phyloP scores from a whole-genome alignment of 179 eudicot genomes.

The Corrigiola litoralis region DNA sequence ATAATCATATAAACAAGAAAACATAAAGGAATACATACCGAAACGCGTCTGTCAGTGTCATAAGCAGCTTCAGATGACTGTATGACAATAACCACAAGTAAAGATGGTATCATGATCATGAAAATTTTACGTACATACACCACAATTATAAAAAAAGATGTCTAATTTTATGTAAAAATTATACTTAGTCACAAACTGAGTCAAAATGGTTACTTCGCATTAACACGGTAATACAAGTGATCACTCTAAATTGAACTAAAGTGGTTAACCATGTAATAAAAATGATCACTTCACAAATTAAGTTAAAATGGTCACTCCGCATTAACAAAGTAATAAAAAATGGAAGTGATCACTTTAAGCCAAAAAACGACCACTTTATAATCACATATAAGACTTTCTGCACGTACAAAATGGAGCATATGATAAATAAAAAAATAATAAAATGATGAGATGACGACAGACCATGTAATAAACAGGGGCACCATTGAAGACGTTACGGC shows the following conservation, averaged over 20 bases:
- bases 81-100: background rate
- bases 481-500: slow-evolving; percentile 40
- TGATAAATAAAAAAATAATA: background rate
- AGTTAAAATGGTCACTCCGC: too few relatives aligned
- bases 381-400: too few relatives aligned
- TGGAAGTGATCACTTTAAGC: background rate
- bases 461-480: slow-evolving; percentile 61
- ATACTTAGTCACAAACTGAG: too few relatives aligned
- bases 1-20: background rate
- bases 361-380: too few relatives aligned
- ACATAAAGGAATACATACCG: slow-evolving; percentile 32
- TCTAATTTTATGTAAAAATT: too few relatives aligned
- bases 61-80: slow-evolving; percentile 69
- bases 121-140: too few relatives aligned
- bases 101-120: background rate
- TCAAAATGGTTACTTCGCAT: too few relatives aligned
- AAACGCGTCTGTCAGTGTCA: slow-evolving; percentile 60
- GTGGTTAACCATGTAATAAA: too few relatives aligned
- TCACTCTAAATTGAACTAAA: too few relatives aligned
- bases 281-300: too few relatives aligned
- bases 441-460: background rate
- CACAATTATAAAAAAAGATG: too few relatives aligned
- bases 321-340: background rate
- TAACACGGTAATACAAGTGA: too few relatives aligned
- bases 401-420: background rate